These are phyloP conservation scores for Rhodotorula mucilaginosa DNA, from an alignment of 1,284 basidiomycete species.

Conservation along the genomic window DNA sequence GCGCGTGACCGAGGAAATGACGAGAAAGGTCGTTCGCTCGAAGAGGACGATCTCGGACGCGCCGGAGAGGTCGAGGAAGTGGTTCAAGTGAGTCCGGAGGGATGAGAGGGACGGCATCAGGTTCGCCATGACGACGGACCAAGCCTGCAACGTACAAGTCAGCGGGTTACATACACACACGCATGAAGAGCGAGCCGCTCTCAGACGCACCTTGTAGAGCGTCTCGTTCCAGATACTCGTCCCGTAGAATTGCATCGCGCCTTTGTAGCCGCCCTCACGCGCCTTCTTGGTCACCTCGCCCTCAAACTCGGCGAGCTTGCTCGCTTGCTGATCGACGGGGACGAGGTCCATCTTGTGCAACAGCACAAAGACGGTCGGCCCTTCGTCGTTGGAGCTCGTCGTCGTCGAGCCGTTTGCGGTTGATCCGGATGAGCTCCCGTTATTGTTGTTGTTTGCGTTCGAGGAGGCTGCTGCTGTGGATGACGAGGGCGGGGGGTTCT, in stretches of 20 bases:
- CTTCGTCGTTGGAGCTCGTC: not conserved
- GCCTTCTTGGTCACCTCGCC: slow-evolving; percentile 29
- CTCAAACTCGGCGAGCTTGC: slow-evolving; percentile 52
- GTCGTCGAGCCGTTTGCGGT: not conserved
- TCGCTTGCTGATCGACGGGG: slow-evolving; percentile 53
- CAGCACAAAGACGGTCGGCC: slow-evolving; percentile 63
- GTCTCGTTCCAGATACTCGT: slow-evolving; percentile 98
- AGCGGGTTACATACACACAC: too few species aligned
- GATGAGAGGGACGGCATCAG: slow-evolving; percentile 91
- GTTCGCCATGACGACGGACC: slow-evolving; percentile 95
- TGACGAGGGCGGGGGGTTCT: slow-evolving; percentile 23
- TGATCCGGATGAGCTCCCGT: not conserved
- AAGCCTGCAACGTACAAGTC: slow-evolving; percentile 62
- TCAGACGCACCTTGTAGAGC: slow-evolving; percentile 74
- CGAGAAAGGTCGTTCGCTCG: slow-evolving; percentile 94
- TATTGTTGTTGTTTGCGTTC: not conserved
- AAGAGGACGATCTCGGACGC: slow-evolving; percentile 94
- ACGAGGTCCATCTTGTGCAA: slow-evolving; percentile 92
- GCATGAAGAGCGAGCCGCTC: slow-evolving; percentile 3
- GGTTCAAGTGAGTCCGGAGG: slow-evolving; percentile 78
- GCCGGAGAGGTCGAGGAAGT: slow-evolving; percentile 77
- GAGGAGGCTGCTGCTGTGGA: slow-evolving; percentile 4
- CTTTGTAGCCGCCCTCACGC: slow-evolving; percentile 41
- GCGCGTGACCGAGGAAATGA: slow-evolving; percentile 57
- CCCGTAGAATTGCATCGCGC: slow-evolving; percentile 59